These are phyloP conservation scores for Dactylis glomerata DNA, from an alignment of 176 grass and related monocot species.

Conservation along the genomic window DNA sequence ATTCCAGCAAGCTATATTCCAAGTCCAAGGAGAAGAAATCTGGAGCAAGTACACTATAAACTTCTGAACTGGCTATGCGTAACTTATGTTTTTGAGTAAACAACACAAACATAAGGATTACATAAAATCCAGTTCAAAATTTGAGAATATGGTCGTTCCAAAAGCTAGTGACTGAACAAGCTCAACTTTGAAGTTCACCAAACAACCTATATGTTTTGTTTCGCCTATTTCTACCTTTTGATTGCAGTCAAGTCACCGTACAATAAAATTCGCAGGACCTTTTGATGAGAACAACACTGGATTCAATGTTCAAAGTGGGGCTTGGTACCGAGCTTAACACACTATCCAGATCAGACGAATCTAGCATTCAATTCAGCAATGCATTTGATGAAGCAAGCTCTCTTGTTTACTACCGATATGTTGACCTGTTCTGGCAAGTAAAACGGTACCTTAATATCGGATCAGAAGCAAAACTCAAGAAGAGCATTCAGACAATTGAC, in stretches of 20 bases:
- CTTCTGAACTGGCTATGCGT: not conserved
- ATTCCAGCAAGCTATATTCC: not conserved
- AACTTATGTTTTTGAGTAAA: not conserved
- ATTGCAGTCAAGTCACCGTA: not conserved
- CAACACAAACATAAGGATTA: not conserved
- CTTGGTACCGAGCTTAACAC: slow-evolving; percentile 53
- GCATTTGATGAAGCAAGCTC: slow-evolving; percentile 57
- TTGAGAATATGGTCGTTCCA: not conserved
- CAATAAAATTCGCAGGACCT: slow-evolving; percentile 33
- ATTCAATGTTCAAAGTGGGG: slow-evolving; percentile 67
- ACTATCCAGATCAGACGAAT: slow-evolving; percentile 31
- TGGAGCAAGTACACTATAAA: not conserved
- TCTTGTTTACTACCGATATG: slow-evolving; percentile 45
- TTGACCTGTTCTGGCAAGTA: slow-evolving; percentile 57
- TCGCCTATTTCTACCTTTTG: not conserved
- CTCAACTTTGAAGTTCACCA: not conserved
- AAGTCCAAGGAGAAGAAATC: not conserved
- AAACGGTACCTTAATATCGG: slow-evolving; percentile 64
- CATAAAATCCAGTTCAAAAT: not conserved
- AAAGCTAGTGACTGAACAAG: not conserved
- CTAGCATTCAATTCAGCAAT: slow-evolving; percentile 34
- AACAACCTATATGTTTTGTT: not conserved
- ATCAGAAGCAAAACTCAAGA: slow-evolving; percentile 57
- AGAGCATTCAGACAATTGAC: slow-evolving; percentile 45
- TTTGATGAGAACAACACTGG: slow-evolving; percentile 63